Evolutionary conservation across 2,329 filamentous ascomycete genomes (phyloP).

Genomic region (Trichothecium sympodiale): DNA sequence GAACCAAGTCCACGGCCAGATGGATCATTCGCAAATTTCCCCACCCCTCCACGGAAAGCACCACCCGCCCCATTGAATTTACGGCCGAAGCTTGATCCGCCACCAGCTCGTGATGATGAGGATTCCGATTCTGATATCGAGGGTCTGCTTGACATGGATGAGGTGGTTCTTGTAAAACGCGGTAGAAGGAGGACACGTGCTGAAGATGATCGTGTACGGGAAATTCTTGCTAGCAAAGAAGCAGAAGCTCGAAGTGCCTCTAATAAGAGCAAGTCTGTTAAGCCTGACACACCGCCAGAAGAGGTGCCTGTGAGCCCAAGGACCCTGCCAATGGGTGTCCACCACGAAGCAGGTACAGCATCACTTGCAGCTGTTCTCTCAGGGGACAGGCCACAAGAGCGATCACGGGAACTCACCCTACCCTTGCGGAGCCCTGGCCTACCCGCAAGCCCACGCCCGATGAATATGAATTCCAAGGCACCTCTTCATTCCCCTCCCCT

Average conservation of each 20-base stretch:
- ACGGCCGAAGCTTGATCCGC: slow-evolving; percentile 10
- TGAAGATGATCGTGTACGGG: slow-evolving; percentile 73
- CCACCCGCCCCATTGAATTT: slow-evolving; percentile 80
- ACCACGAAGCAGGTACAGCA: slow-evolving; percentile 28
- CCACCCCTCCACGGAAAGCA: slow-evolving; percentile 60
- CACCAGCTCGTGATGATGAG: slow-evolving; percentile 36
- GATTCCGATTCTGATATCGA: slow-evolving; percentile 76
- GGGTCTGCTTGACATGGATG: slow-evolving; percentile 60
- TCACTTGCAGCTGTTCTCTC: slow-evolving; percentile 43
- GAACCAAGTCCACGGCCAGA: slow-evolving; percentile 33
- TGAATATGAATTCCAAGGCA: slow-evolving; percentile 31
- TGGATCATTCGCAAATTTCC: slow-evolving; percentile 37
- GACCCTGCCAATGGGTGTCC: slow-evolving; percentile 18
- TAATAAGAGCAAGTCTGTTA: slow-evolving; percentile 52
- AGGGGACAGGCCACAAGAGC: slow-evolving; percentile 14
- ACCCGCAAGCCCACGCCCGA: slow-evolving; percentile 48
- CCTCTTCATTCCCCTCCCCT: slow-evolving; percentile 53
- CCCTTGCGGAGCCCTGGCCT: slow-evolving; percentile 48
- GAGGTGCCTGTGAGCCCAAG: slow-evolving; percentile 27
- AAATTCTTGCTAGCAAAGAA: slow-evolving; percentile 54
- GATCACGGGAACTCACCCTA: slow-evolving; percentile 19
- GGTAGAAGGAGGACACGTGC: slow-evolving; percentile 77
- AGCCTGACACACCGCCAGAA: slow-evolving; percentile 15
- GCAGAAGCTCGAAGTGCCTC: slow-evolving; percentile 62
- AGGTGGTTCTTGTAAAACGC: slow-evolving; percentile 50